These are phyloP conservation scores for Elongisporangium undulatum DNA, from an alignment of 352 stramenopile genomes.

Conservation along the genomic window DNA sequence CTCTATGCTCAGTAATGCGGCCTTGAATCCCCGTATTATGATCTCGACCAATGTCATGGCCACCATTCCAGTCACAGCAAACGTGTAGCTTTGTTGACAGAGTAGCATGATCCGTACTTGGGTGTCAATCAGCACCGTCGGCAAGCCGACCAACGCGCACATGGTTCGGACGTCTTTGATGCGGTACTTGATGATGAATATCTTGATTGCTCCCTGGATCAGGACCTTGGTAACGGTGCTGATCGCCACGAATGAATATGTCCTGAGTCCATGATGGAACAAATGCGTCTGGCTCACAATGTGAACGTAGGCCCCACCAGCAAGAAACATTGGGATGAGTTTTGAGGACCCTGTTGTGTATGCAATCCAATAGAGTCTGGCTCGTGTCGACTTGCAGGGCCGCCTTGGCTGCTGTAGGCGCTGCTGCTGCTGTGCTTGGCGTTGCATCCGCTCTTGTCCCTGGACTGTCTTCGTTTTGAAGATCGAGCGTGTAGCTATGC, in stretches of 20 bases:
- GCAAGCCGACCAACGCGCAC: conserved; percentile 25
- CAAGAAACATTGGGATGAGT: conserved; percentile 9
- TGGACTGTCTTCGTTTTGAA: conserved; percentile 18
- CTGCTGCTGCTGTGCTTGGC: background rate
- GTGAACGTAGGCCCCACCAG: conserved; percentile 19
- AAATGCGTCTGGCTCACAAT: conserved; percentile 12
- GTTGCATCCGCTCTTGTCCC: conserved; percentile 4
- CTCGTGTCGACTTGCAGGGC: too few species aligned
- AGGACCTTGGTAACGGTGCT: conserved; percentile 30
- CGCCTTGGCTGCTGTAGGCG: background rate
- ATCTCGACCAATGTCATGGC: conserved; percentile 29
- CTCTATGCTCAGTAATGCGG: conserved; percentile 13
- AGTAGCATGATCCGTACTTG: conserved; percentile 34
- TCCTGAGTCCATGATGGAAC: conserved; percentile 5
- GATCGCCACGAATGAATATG: conserved; percentile 10
- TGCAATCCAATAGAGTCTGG: background rate
- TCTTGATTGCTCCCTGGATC: conserved; percentile 25
- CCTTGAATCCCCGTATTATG: conserved; percentile 16
- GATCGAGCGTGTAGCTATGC: conserved; percentile 12
- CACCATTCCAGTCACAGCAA: conserved; percentile 18
- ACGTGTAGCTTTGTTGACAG: conserved; percentile 13
- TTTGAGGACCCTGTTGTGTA: background rate
- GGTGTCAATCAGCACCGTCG: conserved; percentile 41
- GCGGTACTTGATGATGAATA: conserved; percentile 16
- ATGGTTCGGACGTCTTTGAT: conserved; percentile 33